phyloP scores from a whole-genome alignment of 176 grass and related monocot species.

The Ensete glaucum region DNA sequence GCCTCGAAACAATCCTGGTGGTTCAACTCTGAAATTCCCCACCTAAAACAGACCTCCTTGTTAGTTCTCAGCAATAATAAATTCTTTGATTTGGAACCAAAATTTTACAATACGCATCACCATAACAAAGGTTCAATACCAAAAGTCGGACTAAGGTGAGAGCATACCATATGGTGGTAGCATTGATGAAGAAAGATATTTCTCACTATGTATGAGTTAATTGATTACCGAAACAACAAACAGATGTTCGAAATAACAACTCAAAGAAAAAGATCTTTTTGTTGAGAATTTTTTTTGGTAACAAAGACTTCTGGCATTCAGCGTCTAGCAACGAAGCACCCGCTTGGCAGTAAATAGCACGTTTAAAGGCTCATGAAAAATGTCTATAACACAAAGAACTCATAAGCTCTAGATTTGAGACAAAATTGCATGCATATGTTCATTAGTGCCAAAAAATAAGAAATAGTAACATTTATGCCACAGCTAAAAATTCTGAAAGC shows the following conservation, averaged over 20 bases:
- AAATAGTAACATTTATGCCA: too few relatives aligned
- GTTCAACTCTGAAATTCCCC: slow-evolving; percentile 98
- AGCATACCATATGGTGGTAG: background rate
- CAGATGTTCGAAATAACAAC: background rate
- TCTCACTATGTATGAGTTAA: background rate
- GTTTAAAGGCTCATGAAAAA: too few relatives aligned
- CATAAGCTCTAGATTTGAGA: too few relatives aligned
- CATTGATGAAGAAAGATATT: background rate
- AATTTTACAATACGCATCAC: background rate
- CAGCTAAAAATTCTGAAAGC: too few relatives aligned
- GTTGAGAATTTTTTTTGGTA: too few relatives aligned
- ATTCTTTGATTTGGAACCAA: background rate
- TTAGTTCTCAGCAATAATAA: background rate
- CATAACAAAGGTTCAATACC: background rate
- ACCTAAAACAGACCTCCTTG: slow-evolving; percentile 39
- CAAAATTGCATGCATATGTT: too few relatives aligned
- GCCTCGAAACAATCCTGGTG: slow-evolving; percentile 89
- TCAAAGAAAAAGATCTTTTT: background rate
- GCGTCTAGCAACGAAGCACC: too few relatives aligned
- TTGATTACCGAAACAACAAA: background rate
- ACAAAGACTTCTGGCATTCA: too few relatives aligned
- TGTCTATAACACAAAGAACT: too few relatives aligned
- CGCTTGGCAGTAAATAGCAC: too few relatives aligned
- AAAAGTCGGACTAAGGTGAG: background rate
- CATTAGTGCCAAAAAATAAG: too few relatives aligned